Percentiles rank a stretch among this genome's conserved stretches.
Evolutionary conservation across 306 rosid genomes (phyloP).

Genomic region (Fragaria ananassa): DNA sequence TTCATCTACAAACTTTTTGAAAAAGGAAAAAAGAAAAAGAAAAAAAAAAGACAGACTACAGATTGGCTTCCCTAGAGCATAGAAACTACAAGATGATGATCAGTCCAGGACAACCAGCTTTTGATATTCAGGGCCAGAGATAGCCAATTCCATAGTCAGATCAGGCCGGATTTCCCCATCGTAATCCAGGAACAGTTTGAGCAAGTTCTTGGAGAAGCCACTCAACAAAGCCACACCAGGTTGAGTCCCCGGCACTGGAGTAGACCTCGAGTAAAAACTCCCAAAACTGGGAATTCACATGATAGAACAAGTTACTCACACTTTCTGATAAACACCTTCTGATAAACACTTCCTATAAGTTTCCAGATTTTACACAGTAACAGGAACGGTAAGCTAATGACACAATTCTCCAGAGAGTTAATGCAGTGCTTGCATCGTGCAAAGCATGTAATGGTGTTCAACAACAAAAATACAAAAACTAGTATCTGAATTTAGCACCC

Average conservation of each 20-base stretch:
- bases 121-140: constrained; percentile 42
- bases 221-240: constrained; percentile 61
- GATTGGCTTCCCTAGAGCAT: background rate
- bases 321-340: background rate
- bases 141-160: constrained; percentile 39
- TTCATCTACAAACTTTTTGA: background rate
- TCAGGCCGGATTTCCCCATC: constrained; percentile 34
- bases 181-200: constrained; percentile 43
- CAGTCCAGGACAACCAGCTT: constrained; percentile 41
- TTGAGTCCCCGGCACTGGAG: constrained; percentile 44
- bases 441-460: background rate
- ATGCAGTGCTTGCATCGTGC: background rate
- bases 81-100: background rate
- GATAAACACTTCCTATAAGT: background rate
- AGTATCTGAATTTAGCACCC: background rate
- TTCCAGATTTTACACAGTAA: background rate
- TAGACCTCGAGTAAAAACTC: constrained; percentile 22
- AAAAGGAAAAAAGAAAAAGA: too few species aligned
- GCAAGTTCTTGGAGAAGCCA: constrained; percentile 65
- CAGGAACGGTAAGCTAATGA: background rate
- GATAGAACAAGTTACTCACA: background rate
- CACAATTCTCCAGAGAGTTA: background rate
- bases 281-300: background rate
- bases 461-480: background rate
- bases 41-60: too few species aligned